Evolutionary conservation across 768 basidiomycete species (phyloP), one percentile per base, ranked within the genome.

Genomic region (Rhodosporidiobolus odoratus): DNA sequence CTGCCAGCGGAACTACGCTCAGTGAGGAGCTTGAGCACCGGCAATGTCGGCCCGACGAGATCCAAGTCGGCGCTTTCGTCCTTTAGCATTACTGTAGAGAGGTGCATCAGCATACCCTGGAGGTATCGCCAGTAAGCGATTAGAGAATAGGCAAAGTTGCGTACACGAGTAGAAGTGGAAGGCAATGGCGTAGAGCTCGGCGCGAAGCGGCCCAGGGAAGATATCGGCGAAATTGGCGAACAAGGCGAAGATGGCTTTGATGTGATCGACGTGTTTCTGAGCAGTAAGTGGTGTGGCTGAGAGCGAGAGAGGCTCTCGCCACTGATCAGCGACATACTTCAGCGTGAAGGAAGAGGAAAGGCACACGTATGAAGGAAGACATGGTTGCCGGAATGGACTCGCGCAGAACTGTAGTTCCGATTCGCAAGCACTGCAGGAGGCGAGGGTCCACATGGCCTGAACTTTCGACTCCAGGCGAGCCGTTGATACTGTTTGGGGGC

Each of bases 1-100:
- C 56, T 83, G 82, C 25, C 81, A 72, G 47, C 64, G 66, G 56
- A 79, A n/a, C 76, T 73, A 23, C 78, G 74, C 38, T 87, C 86
- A 23, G 93, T 82, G 52, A 97, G 79, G 1, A 82, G 78, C 80
- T 93, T 96, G 68, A 97, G 82, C 25, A 88, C 84, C 0, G 90
- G 88, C 1, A 99, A 81, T 0, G 88, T 89, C 1, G 91, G 89
- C 3, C 88, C 88, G 52, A 88, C 88, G 9, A 92, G 80, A 79
- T 94, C 92, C 34, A 88, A 82, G 38, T 88, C 87, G 5, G 87
- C 85, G 0, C 85, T 84, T 77, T 99, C 95, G 65, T 94, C 92
- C 79, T 89, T 90, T 43, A 99, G 82, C 16, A 97, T 76, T 66
- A 94, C 95, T 85, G 75, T 25, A 17, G 37, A 16, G 10, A 21